phyloP scores from a whole-genome alignment of 345 rosid species.

The Eucalyptus dawsonii region DNA sequence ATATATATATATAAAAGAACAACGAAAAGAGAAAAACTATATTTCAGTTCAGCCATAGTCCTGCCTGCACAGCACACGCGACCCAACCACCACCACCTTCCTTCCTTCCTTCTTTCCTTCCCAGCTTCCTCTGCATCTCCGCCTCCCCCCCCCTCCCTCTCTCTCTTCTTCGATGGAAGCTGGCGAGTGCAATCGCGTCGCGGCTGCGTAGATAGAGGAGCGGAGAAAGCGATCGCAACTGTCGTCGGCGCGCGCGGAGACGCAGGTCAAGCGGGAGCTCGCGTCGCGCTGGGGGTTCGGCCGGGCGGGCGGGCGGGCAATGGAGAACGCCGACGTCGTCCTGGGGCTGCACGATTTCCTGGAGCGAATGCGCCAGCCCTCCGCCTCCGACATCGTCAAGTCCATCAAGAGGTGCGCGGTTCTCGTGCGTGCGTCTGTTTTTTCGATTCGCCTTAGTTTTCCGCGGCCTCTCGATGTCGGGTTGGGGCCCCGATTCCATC shows the following conservation, averaged over 20 bases:
- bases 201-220: not conserved
- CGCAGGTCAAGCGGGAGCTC: not conserved
- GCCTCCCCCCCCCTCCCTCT: not conserved
- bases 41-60: not conserved
- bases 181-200: not conserved
- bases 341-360: slow-evolving; percentile 78
- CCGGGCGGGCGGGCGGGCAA: not conserved
- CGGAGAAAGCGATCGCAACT: not conserved
- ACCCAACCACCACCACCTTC: not conserved
- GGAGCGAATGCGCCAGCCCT: slow-evolving; percentile 95
- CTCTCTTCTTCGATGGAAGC: not conserved
- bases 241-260: not conserved
- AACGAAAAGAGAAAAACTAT: not conserved
- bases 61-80: not conserved
- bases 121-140: not conserved
- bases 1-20: no score
- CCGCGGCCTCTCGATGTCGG: not conserved
- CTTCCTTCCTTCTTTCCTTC: not conserved
- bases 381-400: slow-evolving; percentile 85
- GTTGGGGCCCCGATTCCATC: not conserved
- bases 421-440: not conserved
- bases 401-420: slow-evolving; percentile 84
- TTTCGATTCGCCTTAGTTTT: not conserved
- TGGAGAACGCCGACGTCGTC: slow-evolving; percentile 81
- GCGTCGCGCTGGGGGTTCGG: not conserved